A percentile compares a stretch with the other conserved stretches of the same genome.
Evolutionary conservation across 192 early-diverging fungal genomes (phyloP).

Genomic region (Martensiomyces pterosporus): DNA sequence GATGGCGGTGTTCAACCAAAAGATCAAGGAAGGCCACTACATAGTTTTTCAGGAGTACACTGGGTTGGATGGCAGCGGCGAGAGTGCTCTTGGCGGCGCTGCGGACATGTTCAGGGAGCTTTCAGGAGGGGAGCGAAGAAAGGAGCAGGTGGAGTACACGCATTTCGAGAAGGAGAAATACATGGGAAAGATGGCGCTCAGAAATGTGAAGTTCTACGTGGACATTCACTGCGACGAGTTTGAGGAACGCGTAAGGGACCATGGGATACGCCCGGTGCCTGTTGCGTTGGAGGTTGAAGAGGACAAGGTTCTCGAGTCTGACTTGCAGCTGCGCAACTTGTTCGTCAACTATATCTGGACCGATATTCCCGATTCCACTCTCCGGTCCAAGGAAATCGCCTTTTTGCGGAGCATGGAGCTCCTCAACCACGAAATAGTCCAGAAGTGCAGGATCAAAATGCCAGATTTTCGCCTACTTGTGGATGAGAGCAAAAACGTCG

Average conservation of each 20-base stretch:
- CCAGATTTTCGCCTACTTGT: constrained; percentile 12
- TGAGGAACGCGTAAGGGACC: constrained; percentile 10
- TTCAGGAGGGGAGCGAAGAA: too few species aligned
- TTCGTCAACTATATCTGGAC: constrained; percentile 33
- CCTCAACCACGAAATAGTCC: constrained; percentile 27
- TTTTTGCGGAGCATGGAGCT: constrained; percentile 40
- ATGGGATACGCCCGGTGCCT: constrained; percentile 32
- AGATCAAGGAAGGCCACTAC: constrained; percentile 24
- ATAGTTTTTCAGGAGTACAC: constrained; percentile 34
- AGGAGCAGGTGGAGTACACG: constrained; percentile 20
- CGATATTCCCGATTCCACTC: constrained; percentile 25
- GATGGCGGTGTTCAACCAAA: constrained; percentile 32
- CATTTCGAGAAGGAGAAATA: constrained; percentile 23
- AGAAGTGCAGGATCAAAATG: constrained; percentile 25
- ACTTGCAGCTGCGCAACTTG: constrained; percentile 20
- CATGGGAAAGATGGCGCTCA: constrained; percentile 29
- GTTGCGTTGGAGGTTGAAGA: constrained; percentile 34
- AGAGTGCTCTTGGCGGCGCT: too few species aligned
- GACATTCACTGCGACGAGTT: constrained; percentile 28
- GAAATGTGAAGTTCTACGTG: constrained; percentile 20
- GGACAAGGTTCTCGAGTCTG: constrained; percentile 16
- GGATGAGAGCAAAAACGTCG: constrained; percentile 16
- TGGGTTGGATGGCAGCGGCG: background rate
- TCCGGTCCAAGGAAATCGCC: constrained; percentile 27
- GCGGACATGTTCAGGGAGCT: too few species aligned